Evolutionary conservation across 139 green algal genomes (phyloP), one percentile per base, ranked within the genome.

Genomic region (Micractinium conductrix): DNA sequence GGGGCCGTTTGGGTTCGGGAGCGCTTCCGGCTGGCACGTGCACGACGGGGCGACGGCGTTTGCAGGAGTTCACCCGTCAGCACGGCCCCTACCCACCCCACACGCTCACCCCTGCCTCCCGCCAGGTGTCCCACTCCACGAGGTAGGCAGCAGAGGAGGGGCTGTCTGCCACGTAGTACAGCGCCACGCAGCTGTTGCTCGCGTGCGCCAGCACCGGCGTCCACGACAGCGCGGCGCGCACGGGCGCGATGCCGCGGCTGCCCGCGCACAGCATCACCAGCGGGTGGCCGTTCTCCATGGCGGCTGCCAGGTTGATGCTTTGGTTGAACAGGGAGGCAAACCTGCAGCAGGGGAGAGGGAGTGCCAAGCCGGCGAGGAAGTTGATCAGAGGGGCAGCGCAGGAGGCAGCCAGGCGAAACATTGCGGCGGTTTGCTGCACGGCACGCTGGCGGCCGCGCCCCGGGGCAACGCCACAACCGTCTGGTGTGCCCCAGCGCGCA

Each of bases 171-270:
- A 93, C 68, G 60, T 95, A 73, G 43, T 80, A 85, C 43, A 89
- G 62, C 4, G 65, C 45, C 33, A 94, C 89, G 38, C 79, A 85
- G 43, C 91, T 84, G 30, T 62, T 83, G 10, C 91, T 94, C 19
- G 94, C 92, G 68, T 96, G 92, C 4, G 94, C 94, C 85, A 92
- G 91, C 70, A 97, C 88, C 21, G 94, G 94, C n/a, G 92, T 88
- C 92, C 93, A 96, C 68, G 90, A 92, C 37, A 93, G 87, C 30
- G 86, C 92, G 22, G 89, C 86, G 1, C 94, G 85, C 74, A 95
- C 80, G 1, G 93, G 90, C 9, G 92, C 90, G 33, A 96, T 90
- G 68, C 94, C 94, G 7, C 80, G 83, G n/a, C 78, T 53, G 50
- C 93, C 93, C 63, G 92, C 70, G 35, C 83, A 91, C 30, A 97